A percentile compares a stretch with the other conserved stretches of the same genome.
Evolutionary conservation across 495 filamentous ascomycete genomes (phyloP).

Genomic region (Penicillium malachiteum): DNA sequence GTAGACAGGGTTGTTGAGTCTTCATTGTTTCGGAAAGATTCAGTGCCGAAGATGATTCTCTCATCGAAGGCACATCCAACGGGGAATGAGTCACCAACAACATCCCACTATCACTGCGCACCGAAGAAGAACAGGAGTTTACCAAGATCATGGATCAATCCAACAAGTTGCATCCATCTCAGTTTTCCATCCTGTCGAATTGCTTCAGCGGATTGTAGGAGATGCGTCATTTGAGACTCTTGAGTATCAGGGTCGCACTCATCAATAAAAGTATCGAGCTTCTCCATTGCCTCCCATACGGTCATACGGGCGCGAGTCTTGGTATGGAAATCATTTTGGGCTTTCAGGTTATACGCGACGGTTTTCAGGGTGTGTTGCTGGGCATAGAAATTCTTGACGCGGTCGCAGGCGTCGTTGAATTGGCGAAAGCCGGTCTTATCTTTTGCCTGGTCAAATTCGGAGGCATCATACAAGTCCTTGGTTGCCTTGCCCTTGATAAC

Average conservation of each 20-base stretch:
- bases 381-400: slow-evolving; percentile 51
- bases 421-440: slow-evolving; percentile 38
- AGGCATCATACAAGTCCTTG: background rate
- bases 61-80: slow-evolving; percentile 75
- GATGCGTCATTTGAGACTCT: slow-evolving; percentile 76
- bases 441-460: background rate
- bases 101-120: slow-evolving; percentile 79
- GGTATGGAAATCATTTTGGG: slow-evolving; percentile 63
- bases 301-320: slow-evolving; percentile 66
- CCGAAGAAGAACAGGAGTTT: slow-evolving; percentile 80
- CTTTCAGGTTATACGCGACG: slow-evolving; percentile 61
- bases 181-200: slow-evolving; percentile 83
- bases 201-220: slow-evolving; percentile 77
- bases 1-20: slow-evolving; percentile 65
- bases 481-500: background rate
- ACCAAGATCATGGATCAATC: slow-evolving; percentile 79
- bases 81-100: slow-evolving; percentile 83
- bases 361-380: background rate
- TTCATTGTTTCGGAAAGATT: slow-evolving; percentile 66
- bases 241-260: slow-evolving; percentile 78
- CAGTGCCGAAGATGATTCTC: slow-evolving; percentile 65
- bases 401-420: slow-evolving; percentile 68
- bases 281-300: slow-evolving; percentile 71
- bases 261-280: slow-evolving; percentile 55
- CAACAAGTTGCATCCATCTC: slow-evolving; percentile 83